Percentiles rank a stretch among this genome's conserved stretches.
Conservation (phyloP, 2,329 filamentous ascomycete species). For the Neopestalotiopsis sp. region DNA sequence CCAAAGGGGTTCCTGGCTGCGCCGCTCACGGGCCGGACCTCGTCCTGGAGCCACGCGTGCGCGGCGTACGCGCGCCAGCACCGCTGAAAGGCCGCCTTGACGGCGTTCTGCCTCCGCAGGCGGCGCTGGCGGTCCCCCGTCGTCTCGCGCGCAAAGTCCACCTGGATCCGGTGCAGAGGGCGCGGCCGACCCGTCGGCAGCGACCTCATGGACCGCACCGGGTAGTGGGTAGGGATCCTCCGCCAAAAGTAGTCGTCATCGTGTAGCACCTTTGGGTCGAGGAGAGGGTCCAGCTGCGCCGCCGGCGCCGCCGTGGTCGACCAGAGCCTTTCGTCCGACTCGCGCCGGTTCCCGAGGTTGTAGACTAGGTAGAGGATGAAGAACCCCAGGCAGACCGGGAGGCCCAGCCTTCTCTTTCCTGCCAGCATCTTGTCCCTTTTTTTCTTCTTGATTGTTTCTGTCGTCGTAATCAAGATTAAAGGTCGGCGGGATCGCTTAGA, state of each 20-base stretch:
- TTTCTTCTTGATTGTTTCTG: background rate
- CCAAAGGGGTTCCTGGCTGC: constrained; percentile 45
- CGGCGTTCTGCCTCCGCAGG: constrained; percentile 24
- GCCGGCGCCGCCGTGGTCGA: background rate
- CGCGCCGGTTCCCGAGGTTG: background rate
- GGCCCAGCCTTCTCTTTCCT: background rate
- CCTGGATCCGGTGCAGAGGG: constrained; percentile 29
- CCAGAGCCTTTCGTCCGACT: background rate
- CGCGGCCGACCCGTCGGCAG: constrained; percentile 28
- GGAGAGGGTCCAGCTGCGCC: background rate
- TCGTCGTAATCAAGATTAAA: background rate
- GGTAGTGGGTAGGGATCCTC: constrained; percentile 29
- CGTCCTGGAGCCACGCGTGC: constrained; percentile 47
- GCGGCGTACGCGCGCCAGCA: constrained; percentile 45
- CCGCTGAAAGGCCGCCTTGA: constrained; percentile 28
- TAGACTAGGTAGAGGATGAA: background rate
- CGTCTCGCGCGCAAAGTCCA: constrained; percentile 24
- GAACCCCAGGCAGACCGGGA: constrained; percentile 1
- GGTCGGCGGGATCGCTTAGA: background rate
- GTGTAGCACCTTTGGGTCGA: constrained; percentile 23
- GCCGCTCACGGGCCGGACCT: constrained; percentile 46
- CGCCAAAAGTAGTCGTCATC: constrained; percentile 33
- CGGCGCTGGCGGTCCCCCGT: constrained; percentile 23
- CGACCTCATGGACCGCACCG: constrained; percentile 26
- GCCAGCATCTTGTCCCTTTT: background rate